Evolutionary conservation across 495 filamentous ascomycete genomes (phyloP), one percentile per base, ranked within the genome.

Genomic region (Aspergillus sclerotiicarbonarius): DNA sequence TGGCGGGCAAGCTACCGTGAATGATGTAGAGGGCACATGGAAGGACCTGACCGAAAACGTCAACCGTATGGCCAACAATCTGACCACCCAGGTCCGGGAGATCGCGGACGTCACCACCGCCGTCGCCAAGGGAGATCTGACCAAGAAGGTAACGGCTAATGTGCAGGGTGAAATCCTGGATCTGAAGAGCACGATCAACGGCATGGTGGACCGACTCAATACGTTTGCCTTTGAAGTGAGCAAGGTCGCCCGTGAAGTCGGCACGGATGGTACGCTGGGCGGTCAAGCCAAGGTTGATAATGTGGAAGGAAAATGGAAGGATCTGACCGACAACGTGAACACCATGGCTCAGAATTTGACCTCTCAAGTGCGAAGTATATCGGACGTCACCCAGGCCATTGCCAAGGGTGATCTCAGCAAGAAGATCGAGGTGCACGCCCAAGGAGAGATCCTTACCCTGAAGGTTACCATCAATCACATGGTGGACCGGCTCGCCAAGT

Each of bases 381-480:
- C 94, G 2, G 90, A 93, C 58, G 94, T 98, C 62, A 98, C 94
- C 8, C 93, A 96, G 69, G 94, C 94, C 57, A 97, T 98, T 73
- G 94, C 94, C 57, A 87, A 90, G 67, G 87, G 87, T 61, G 92
- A 98, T 75, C 87, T 98, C 76, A 96, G 90, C 73, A 90, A 91
- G 69, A 95, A 96, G 76, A 96, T 98, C 63, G 87, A 94, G 54
- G 94, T 98, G 8, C 88, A 96, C 64, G 94, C 94, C 52, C 90
- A 95, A 71, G 94, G 94, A 67, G 94, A 98, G 71, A 94, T 98
- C 47, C 81, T 93, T 45, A 87, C 92, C 3, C 76, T 98, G 37
- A 97, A 96, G 71, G 91, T 96, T 63, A 98, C 94, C 25, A 97
- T 98, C 79, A 98, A 98, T 69, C 91, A 97, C 83, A 98, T 98